phyloP scores from a whole-genome alignment of 2,329 filamentous ascomycete genomes.

The Fusarium foetens region DNA sequence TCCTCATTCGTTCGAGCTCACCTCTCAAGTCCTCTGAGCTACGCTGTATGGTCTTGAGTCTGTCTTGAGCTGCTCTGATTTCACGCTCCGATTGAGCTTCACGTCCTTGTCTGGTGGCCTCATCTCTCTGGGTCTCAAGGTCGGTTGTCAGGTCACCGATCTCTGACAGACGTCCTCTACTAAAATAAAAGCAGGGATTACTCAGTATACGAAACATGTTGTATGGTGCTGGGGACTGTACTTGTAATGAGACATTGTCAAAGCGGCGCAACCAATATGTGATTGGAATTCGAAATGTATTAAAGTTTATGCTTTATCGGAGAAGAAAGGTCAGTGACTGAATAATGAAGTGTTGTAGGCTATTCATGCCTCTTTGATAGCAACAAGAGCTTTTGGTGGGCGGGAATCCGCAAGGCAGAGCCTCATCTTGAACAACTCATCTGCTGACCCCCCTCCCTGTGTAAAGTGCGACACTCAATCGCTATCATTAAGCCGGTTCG shows the following conservation, averaged over 20 bases:
- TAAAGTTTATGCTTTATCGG: rapidly evolving
- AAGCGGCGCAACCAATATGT: neutral
- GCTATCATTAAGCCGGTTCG: neutral
- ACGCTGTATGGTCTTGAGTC: neutral
- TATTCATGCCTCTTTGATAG: neutral
- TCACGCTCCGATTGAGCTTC: too few relatives aligned
- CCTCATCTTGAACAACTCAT: neutral
- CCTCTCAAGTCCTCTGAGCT: neutral
- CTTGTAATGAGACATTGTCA: neutral
- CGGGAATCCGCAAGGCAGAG: neutral
- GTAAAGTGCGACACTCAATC: neutral
- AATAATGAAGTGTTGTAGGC: too few relatives aligned
- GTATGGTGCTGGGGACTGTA: neutral
- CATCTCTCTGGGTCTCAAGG: neutral
- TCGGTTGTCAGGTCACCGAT: neutral
- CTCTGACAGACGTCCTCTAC: neutral
- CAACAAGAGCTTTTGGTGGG: neutral
- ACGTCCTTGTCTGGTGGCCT: neutral
- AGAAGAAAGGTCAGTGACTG: rapidly evolving
- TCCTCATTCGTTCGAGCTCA: neutral
- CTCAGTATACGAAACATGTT: neutral
- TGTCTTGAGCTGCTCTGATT: neutral
- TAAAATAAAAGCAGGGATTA: neutral
- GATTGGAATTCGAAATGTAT: neutral
- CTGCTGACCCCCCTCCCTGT: too few relatives aligned